A percentile compares a stretch with the other conserved stretches of the same genome.
Evolutionary conservation across 179 eudicot genomes (phyloP).

Genomic region (Heliamphora pulchella): DNA sequence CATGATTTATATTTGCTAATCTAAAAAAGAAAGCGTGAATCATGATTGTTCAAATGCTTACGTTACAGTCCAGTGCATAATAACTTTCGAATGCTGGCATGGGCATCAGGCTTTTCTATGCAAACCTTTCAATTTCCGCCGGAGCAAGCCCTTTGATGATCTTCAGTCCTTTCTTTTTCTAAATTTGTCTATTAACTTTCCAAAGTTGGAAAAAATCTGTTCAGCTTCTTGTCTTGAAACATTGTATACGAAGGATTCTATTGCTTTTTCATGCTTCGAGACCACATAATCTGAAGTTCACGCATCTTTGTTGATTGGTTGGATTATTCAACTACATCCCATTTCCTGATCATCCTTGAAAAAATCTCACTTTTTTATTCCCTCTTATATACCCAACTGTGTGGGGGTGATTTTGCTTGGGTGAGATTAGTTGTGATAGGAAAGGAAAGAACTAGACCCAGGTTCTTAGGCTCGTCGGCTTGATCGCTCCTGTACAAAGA

Average conservation of each 20-base stretch:
- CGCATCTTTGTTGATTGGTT: background rate
- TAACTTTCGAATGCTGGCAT: too few species aligned
- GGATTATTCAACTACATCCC: background rate
- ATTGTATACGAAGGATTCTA: background rate
- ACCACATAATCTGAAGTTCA: background rate
- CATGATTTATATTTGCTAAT: too few species aligned
- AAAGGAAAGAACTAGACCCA: too few species aligned
- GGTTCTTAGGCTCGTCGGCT: too few species aligned
- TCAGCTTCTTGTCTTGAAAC: background rate
- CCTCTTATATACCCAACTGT: background rate
- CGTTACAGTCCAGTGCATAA: too few species aligned
- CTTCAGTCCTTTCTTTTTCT: background rate
- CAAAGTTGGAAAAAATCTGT: background rate
- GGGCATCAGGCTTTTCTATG: too few species aligned
- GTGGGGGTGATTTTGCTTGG: too few species aligned
- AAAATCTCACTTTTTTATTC: background rate
- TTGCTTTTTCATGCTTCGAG: background rate
- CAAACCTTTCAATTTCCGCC: background rate
- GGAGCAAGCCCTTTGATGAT: background rate
- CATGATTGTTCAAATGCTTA: too few species aligned
- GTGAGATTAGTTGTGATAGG: too few species aligned
- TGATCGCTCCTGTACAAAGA: too few species aligned
- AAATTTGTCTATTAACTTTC: background rate
- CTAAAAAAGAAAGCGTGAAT: too few species aligned
- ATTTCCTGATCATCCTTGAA: background rate